Base-by-base conservation (phyloP, 495 filamentous ascomycete genomes). In the Daldinia concentrica region DNA sequence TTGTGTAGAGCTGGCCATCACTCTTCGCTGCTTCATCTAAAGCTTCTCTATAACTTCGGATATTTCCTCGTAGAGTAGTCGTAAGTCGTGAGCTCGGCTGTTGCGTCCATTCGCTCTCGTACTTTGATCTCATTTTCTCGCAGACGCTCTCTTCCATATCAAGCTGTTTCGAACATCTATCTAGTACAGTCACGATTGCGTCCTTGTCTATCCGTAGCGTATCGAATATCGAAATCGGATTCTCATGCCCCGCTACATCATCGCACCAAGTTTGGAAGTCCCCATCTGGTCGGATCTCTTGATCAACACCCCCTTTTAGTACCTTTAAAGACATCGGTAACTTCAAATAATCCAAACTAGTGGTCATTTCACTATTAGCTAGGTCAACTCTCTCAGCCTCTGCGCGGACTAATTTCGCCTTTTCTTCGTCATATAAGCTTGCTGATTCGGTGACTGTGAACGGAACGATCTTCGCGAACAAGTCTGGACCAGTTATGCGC, bases 91-190 rank as follows among this genome's bases (percentile, higher is more conserved):
- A 91, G 75, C 94, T 97, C 24, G 96, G 96, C 74, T 98, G 95
- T 77, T 99, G 95, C 19, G 92, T 97, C 95, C 95, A 99, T 51
- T 98, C 95, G 11, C 83, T 86, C 32, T 95, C 94, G 77, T 98
- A 98, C 79, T 99, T 99, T 2, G 94, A 96, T 57, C 95, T 88
- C 95, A 99, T 99, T 84, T 97, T 98, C 80, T 99, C 95, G 78
- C 95, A 99, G 6, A 98, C 94, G 62, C 92, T 95, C 82, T 98
- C 96, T 79, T 99, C 95, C 88, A 95, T 90, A 72, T 98, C 95
- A 9, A 99, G 77, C 73, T 94, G 91, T 74, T 95, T 97, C 43
- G 88, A 90, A 74, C 92, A 92, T 64, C 86, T 85, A 69, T 97
- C 93, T 60, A 99, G 78, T 8, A 90, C 84, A 3, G 86, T 80